These are phyloP conservation scores for Geranium brycei DNA, from an alignment of 345 rosid genomes.

Conservation along the genomic window DNA sequence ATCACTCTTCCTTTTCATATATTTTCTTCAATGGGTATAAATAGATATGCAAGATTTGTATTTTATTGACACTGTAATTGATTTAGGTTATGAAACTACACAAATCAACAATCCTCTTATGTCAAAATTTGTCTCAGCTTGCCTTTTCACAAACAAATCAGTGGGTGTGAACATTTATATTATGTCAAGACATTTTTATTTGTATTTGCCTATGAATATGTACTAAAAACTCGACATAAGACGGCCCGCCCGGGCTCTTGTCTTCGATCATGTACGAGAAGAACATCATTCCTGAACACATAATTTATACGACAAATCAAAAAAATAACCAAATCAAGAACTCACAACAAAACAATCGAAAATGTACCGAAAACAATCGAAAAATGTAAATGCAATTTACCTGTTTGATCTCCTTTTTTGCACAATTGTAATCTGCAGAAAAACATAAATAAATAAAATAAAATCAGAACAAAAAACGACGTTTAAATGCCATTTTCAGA, in stretches of 20 bases:
- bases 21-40: no score
- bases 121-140: no score
- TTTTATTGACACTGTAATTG: no score
- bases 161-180: no score
- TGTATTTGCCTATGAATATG: slow-evolving; percentile 84
- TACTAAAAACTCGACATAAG: slow-evolving; percentile 84
- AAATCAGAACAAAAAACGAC: slow-evolving; percentile 5
- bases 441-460: neutral
- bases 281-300: slow-evolving; percentile 54
- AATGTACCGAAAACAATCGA: no score
- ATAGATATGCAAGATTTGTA: no score
- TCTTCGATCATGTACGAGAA: slow-evolving; percentile 76
- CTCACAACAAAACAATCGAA: no score
- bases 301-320: neutral
- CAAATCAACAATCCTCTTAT: no score
- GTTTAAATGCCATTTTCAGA: neutral
- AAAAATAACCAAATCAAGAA: no score
- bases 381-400: slow-evolving; percentile 15
- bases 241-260: slow-evolving; percentile 54
- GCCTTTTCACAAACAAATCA: no score
- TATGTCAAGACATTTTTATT: slow-evolving; percentile 50
- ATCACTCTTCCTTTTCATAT: no score
- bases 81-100: no score
- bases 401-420: slow-evolving; percentile 88
- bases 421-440: slow-evolving; percentile 65